Evolutionary conservation across 768 basidiomycete genomes (phyloP).

Genomic region (Amanita rubescens): DNA sequence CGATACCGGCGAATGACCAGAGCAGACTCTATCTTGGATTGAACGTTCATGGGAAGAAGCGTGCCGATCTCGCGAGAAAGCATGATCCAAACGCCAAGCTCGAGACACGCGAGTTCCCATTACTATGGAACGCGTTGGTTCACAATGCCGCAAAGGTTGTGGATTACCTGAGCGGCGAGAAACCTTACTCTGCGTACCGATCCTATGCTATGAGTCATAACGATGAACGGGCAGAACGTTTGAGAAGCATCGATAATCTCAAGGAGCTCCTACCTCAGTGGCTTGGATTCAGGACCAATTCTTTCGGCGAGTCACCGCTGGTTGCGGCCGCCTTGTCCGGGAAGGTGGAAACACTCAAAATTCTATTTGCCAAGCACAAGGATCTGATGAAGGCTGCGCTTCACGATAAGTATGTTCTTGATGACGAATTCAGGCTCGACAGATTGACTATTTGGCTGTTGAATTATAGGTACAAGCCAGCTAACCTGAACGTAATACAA

Average conservation of each 20-base stretch:
- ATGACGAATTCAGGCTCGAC: too few relatives aligned
- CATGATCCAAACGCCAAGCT: constrained; percentile 39
- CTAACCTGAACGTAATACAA: constrained; percentile 37
- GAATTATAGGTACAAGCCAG: constrained; percentile 34
- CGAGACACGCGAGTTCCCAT: constrained; percentile 14
- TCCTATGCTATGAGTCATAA: constrained; percentile 38
- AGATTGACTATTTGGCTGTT: not conserved
- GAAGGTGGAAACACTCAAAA: constrained; percentile 33
- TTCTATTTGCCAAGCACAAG: constrained; percentile 35
- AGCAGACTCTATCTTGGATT: constrained; percentile 50
- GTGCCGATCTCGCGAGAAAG: constrained; percentile 41
- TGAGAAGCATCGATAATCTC: constrained; percentile 32
- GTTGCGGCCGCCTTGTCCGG: constrained; percentile 32
- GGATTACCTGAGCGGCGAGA: constrained; percentile 39
- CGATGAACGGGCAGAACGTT: constrained; percentile 33
- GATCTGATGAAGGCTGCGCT: constrained; percentile 33
- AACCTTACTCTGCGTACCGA: constrained; percentile 43
- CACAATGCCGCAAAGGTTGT: constrained; percentile 27
- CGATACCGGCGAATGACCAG: constrained; percentile 25
- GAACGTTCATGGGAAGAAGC: constrained; percentile 58
- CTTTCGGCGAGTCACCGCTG: too few relatives aligned
- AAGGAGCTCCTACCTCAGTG: constrained; percentile 35
- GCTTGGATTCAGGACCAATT: constrained; percentile 43
- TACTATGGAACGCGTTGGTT: constrained; percentile 38
- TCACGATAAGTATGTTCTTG: constrained; percentile 32